A percentile compares a stretch with the other conserved stretches of the same genome.
Evolutionary conservation across 139 green algal genomes (phyloP).

Genomic region (Tetraselmis striata): DNA sequence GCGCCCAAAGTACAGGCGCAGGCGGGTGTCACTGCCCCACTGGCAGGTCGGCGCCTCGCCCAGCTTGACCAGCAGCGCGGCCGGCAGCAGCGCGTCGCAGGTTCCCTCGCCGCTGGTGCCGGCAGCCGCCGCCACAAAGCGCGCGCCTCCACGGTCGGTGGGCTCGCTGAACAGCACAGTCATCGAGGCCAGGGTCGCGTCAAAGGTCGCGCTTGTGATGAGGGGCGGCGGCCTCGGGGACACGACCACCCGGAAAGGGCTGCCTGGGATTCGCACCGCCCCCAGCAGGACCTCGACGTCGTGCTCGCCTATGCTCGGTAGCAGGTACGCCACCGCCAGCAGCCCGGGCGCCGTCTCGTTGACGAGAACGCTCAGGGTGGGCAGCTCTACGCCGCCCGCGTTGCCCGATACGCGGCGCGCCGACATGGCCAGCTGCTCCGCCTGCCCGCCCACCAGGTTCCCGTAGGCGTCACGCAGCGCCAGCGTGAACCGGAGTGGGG

Average conservation of each 20-base stretch:
- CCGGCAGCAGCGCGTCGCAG: neutral
- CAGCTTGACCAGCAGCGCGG: neutral
- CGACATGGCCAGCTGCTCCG: neutral
- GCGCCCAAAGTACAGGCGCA: neutral
- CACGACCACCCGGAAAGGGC: neutral
- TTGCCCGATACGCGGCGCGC: neutral
- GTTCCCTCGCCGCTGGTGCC: neutral
- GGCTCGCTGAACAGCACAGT: neutral
- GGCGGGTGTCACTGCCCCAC: neutral
- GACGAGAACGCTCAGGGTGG: neutral
- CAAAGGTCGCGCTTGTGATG: neutral
- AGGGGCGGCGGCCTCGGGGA: neutral
- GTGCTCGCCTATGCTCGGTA: neutral
- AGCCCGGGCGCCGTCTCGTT: neutral
- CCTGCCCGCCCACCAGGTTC: neutral
- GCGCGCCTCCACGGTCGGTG: neutral
- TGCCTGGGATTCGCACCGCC: neutral
- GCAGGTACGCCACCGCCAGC: neutral
- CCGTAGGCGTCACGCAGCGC: conserved; percentile 1
- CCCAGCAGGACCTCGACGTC: neutral
- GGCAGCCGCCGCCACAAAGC: neutral
- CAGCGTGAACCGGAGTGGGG: neutral
- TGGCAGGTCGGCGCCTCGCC: neutral
- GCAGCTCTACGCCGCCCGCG: neutral
- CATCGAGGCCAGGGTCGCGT: neutral